A percentile compares a stretch with the other conserved stretches of the same genome.
Conservation (phyloP, 495 filamentous ascomycete genomes). For the Gamarada debralockiae region DNA sequence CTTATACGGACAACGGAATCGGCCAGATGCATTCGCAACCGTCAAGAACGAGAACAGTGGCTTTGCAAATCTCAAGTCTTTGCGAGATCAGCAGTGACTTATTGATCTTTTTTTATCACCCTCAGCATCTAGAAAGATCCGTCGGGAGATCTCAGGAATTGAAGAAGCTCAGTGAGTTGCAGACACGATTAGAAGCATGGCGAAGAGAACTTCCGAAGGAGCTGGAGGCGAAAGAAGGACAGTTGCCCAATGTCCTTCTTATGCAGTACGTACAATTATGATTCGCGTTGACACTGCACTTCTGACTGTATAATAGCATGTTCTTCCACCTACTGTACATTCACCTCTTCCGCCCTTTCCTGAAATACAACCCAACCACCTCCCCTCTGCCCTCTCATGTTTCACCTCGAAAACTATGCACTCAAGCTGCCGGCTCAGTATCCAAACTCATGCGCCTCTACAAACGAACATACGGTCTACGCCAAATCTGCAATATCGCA, state of each 20-base stretch:
- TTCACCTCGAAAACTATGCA: slow-evolving; percentile 86
- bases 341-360: slow-evolving; percentile 93
- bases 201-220: slow-evolving; percentile 80
- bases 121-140: slow-evolving; percentile 55
- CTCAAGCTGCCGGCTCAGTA: slow-evolving; percentile 79
- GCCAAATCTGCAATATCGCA: slow-evolving; percentile 91
- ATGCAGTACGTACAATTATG: slow-evolving; percentile 74
- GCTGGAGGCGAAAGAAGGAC: slow-evolving; percentile 84
- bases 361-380: slow-evolving; percentile 77
- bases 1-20: slow-evolving; percentile 82
- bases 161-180: slow-evolving; percentile 89
- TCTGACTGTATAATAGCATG: slow-evolving; percentile 58
- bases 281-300: background rate
- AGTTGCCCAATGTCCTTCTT: slow-evolving; percentile 80
- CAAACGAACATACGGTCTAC: slow-evolving; percentile 83
- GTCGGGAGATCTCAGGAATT: slow-evolving; percentile 65
- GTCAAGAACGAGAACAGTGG: slow-evolving; percentile 76
- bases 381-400: slow-evolving; percentile 85
- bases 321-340: slow-evolving; percentile 96
- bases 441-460: slow-evolving; percentile 91
- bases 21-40: slow-evolving; percentile 68
- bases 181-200: slow-evolving; percentile 89
- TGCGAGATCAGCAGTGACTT: slow-evolving; percentile 94
- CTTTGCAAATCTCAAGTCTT: slow-evolving; percentile 74
- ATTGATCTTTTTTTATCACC: slow-evolving; percentile 87